Base-by-base conservation (phyloP, 2,329 filamentous ascomycete species). In the Grosmannia clavigera region DNA sequence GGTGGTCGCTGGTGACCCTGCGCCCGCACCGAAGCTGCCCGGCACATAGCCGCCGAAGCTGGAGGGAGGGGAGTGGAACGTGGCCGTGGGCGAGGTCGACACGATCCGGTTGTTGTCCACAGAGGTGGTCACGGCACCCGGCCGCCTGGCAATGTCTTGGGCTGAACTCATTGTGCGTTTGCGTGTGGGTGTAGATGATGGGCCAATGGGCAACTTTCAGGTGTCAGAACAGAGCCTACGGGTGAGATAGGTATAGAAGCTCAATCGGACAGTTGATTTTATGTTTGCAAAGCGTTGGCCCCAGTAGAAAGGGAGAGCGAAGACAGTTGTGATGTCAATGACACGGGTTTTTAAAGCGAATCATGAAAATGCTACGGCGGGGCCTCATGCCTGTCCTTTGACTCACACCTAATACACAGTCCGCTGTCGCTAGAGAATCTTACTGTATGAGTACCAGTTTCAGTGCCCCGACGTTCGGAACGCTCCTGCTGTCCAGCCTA, bases 51-150 rank as follows among this genome's bases (percentile, higher is more conserved):
- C 81, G 61, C 67, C 66, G 61, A 65, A 81, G 75, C 85, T 87
- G 61, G 84, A 80, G 43, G 84, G 76, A 40, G 86, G 86, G 65
- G 88, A 92, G 69, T 88, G 81, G 73, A 94, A 92, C 58, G 83
- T 83, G 54, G 87, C 78, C 55, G 79, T 81, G 33, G 92, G 91
- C 59, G 90, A 94, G 55, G 82, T 84, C 38, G 88, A 91, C 64
- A 91, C 75, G 69, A 81, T 84, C 69, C 85, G 76, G 70, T 78
- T 84, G 61, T 65, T 65, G 48, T 6, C n/a, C 22, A 33, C 27
- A 22, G 33, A 46, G 14, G 59, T 27, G 5, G 10, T 50, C 69
- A 83, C 80, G 22, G 81, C 82, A 67, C 76, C 79, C 65, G 71
- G 64, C 65, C 74, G 70, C 61, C 71, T 67, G 60, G 72, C 66